phyloP scores from a whole-genome alignment of 805 yeast genomes.

The Brettanomyces custersianus region DNA sequence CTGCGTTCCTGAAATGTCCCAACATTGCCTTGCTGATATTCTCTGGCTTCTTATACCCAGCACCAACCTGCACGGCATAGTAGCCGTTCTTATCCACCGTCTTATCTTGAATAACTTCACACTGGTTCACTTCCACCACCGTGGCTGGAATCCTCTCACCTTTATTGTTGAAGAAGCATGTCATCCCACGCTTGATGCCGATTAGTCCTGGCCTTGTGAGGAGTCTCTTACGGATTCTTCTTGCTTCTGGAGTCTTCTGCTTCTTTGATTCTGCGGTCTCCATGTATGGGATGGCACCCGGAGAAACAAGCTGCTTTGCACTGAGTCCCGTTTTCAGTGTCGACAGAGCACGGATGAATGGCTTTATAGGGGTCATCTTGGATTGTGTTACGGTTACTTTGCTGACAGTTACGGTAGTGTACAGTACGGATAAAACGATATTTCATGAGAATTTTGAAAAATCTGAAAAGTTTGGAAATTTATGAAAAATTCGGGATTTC shows the following conservation, averaged over 20 bases:
- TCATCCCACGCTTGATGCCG: slow-evolving; percentile 85
- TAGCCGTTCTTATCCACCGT: slow-evolving; percentile 71
- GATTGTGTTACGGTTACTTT: no score
- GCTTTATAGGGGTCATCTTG: no score
- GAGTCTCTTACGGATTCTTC: slow-evolving; percentile 64
- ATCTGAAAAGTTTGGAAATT: no score
- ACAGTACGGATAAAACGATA: no score
- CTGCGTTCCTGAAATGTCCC: slow-evolving; percentile 71
- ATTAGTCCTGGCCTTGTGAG: slow-evolving; percentile 76
- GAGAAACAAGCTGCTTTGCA: slow-evolving; percentile 28
- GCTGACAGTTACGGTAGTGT: no score
- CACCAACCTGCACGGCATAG: slow-evolving; percentile 81
- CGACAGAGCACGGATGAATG: no score
- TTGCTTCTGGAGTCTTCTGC: slow-evolving; percentile 58
- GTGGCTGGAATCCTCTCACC: slow-evolving; percentile 80
- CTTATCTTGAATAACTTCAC: slow-evolving; percentile 74
- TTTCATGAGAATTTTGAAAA: no score
- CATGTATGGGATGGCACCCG: slow-evolving; percentile 41
- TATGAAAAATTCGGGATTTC: no score
- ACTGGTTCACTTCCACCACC: slow-evolving; percentile 75
- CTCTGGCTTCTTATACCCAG: slow-evolving; percentile 51
- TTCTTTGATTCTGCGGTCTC: slow-evolving; percentile 41
- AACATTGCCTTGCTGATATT: slow-evolving; percentile 58
- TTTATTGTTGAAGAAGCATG: slow-evolving; percentile 61
- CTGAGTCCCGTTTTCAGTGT: not conserved